These are phyloP conservation scores for Epithemia pelagica DNA, from an alignment of 108 stramenopile genomes.

Conservation along the genomic window DNA sequence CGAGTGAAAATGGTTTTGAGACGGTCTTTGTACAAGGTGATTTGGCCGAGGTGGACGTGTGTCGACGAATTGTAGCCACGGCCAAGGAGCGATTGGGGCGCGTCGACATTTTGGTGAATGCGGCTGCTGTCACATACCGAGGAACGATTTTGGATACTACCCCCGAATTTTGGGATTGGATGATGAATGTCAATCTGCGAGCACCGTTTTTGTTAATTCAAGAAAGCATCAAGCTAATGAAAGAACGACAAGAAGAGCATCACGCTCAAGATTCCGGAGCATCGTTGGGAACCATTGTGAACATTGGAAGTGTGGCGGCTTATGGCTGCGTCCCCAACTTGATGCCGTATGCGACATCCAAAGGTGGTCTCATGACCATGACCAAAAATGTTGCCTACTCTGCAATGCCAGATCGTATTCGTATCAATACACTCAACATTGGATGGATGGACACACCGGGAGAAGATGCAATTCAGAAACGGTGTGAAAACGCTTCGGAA, in stretches of 20 bases:
- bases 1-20: not conserved
- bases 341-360: conserved; percentile 29
- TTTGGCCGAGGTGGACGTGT: conserved; percentile 16
- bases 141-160: conserved; percentile 34
- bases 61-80: conserved; percentile 1
- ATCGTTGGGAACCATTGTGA: conserved; percentile 19
- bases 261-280: conserved; percentile 2
- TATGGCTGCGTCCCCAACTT: conserved; percentile 42
- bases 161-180: conserved; percentile 28
- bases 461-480: conserved; percentile 32
- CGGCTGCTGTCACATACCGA: conserved; percentile 33
- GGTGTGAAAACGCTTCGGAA: conserved; percentile 5
- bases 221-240: conserved; percentile 25
- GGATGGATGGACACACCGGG: conserved; percentile 42
- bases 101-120: conserved; percentile 30
- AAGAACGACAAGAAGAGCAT: not conserved
- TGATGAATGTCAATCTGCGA: conserved; percentile 33
- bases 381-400: conserved; percentile 43
- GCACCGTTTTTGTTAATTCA: conserved; percentile 48
- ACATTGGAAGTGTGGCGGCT: conserved; percentile 37
- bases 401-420: conserved; percentile 27
- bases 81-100: conserved; percentile 1
- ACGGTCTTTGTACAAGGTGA: conserved; percentile 19
- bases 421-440: conserved; percentile 47
- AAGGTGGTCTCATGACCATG: conserved; percentile 34